Percentiles rank a stretch among this genome's conserved stretches.
These are phyloP conservation scores for Diplotaxis tenuifolia DNA, from an alignment of 345 rosid genomes.

Conservation along the genomic window DNA sequence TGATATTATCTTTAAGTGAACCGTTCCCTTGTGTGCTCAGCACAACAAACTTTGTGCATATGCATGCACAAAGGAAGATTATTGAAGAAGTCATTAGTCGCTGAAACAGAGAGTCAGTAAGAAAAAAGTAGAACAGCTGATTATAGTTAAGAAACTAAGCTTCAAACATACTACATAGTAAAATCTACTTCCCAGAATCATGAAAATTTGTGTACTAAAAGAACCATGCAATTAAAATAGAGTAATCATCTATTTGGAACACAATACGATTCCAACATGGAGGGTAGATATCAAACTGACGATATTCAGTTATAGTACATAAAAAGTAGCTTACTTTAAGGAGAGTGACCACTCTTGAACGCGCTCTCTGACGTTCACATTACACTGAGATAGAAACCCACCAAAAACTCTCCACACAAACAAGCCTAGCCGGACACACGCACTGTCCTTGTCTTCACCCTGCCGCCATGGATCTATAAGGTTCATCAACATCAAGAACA, in stretches of 20 bases:
- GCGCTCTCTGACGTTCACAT: too few relatives aligned
- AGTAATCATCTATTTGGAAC: not conserved
- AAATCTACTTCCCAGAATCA: not conserved
- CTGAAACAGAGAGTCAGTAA: not conserved
- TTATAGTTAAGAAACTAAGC: not conserved
- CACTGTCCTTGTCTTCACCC: too few relatives aligned
- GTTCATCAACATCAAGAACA: too few relatives aligned
- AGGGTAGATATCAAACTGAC: not conserved
- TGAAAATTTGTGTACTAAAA: not conserved
- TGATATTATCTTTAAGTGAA: conserved; percentile 83
- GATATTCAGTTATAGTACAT: not conserved
- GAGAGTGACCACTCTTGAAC: too few relatives aligned
- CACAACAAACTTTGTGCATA: conserved; percentile 81
- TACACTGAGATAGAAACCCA: too few relatives aligned
- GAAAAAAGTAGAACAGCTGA: not conserved
- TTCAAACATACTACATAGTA: conserved; percentile 1
- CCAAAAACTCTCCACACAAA: too few relatives aligned
- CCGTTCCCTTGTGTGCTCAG: conserved; percentile 86
- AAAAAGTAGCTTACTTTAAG: not conserved
- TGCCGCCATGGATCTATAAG: too few relatives aligned
- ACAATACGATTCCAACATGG: not conserved
- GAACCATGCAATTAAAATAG: too few relatives aligned
- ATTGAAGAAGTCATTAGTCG: not conserved
- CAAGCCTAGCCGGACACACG: too few relatives aligned
- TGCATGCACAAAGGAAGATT: conserved; percentile 48